Conservation (phyloP, 163 green algal genomes). For the Prototheca cutis region DNA sequence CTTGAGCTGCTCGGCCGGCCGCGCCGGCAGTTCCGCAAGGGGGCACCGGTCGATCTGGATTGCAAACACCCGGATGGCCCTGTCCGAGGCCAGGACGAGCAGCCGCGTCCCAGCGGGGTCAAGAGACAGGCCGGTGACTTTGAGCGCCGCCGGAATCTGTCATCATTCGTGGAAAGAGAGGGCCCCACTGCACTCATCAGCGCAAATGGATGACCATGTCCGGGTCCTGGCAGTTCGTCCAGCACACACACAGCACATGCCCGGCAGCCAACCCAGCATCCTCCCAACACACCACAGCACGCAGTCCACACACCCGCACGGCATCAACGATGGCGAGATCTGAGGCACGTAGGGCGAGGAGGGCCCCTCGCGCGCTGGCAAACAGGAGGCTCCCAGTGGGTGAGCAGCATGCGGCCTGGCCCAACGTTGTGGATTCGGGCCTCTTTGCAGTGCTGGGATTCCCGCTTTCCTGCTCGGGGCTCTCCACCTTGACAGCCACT, state of each 20-base stretch:
- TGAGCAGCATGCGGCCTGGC: slow-evolving; percentile 7
- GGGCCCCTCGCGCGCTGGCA: slow-evolving; percentile 7
- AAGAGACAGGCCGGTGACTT: slow-evolving; percentile 35
- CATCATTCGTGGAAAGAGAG: too few relatives aligned
- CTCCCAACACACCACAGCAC: too few relatives aligned
- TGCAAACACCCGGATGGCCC: slow-evolving; percentile 34
- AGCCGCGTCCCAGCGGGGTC: slow-evolving; percentile 43
- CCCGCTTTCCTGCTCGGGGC: too few relatives aligned
- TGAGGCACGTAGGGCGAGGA: slow-evolving; percentile 16
- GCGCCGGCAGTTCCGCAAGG: neutral
- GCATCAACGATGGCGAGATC: slow-evolving; percentile 26
- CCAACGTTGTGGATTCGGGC: neutral
- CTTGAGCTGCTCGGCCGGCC: neutral
- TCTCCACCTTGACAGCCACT: too few relatives aligned
- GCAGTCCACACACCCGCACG: slow-evolving; percentile 16
- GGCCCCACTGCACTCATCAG: too few relatives aligned
- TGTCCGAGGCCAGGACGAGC: slow-evolving; percentile 52
- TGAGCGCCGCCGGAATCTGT: neutral
- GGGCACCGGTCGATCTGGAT: neutral
- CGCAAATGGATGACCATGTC: too few relatives aligned
- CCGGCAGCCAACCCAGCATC: too few relatives aligned
- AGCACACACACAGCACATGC: too few relatives aligned
- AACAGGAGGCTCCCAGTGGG: slow-evolving; percentile 5
- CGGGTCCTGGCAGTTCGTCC: too few relatives aligned
- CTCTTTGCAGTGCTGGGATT: too few relatives aligned